Base-by-base conservation (phyloP, 805 yeast genomes). In the Candida methanosorbosa region DNA sequence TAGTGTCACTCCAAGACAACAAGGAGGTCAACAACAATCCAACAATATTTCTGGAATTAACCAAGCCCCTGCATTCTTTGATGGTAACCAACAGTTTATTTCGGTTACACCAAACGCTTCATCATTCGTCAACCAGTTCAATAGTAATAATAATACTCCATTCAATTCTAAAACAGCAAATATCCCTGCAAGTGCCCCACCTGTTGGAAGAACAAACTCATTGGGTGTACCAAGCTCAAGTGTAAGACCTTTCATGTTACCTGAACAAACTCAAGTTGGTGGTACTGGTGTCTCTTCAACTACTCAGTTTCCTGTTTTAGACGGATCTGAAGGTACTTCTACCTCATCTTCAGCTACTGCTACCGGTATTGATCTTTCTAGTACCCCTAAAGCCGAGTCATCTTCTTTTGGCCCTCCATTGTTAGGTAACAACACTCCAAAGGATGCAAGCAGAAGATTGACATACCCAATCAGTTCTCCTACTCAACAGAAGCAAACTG, bases 381-480 rank as follows among this genome's bases (percentile, higher is more conserved):
- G 41, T 33, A 33, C 32, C 12, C 30, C 32, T 18, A 38, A 35
- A n/a, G 22, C 36, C 31, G 43, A 42, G 4, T 20, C 32, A 15
- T 15, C 33, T 21, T 38, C 45, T 17, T 41, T 51, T 31, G 48
- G 48, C 3, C 52, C 54, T 24, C 54, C 55, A 3, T 40, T 46
- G 18, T 29, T 46, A 9, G 48, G 45, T n/a, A 19, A 12, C 17
- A 18, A 40, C 36, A 41, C 44, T 37, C 42, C 44, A 9, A 56
- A 56, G 48, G 70, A 68, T 30, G 52, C 66, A 16, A 69, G 68
- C 36, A 61, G 73, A 40, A 68, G 69, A 47, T 49, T 63, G 46
- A 48, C 53, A 19, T 51, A 51, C 27, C 53, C 52, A 17, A 19
- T 43, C 13, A 15, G 41, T 9, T 45, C 54, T 13, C 45, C 48